These are phyloP conservation scores for Exophiala bonariae DNA, from an alignment of 2,329 filamentous ascomycete species.

Conservation along the genomic window DNA sequence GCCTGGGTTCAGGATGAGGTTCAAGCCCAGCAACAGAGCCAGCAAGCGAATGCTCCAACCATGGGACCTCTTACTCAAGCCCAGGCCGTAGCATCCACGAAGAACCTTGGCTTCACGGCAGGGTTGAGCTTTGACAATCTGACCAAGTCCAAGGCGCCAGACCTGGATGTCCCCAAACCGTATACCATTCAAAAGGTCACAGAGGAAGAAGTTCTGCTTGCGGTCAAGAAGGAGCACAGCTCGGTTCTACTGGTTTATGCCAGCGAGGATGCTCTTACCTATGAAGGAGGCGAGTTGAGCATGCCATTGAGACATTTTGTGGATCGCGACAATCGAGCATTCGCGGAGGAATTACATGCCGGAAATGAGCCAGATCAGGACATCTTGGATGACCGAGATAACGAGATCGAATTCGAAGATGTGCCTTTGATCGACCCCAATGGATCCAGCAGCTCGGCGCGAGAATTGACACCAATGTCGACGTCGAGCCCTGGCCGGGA, in stretches of 20 bases:
- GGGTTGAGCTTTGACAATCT: not conserved
- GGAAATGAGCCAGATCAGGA: conserved; percentile 13
- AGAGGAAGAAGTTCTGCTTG: conserved; percentile 55
- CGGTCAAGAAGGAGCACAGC: conserved; percentile 53
- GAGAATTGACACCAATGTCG: conserved; percentile 28
- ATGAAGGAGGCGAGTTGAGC: conserved; percentile 31
- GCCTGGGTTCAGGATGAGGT: conserved; percentile 20
- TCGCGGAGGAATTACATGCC: conserved; percentile 31
- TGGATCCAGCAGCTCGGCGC: conserved; percentile 19
- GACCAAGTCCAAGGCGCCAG: not conserved
- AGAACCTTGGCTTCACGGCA: conserved; percentile 7
- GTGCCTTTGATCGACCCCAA: conserved; percentile 24
- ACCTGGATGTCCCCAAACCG: conserved; percentile 34
- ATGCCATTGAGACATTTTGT: conserved; percentile 43
- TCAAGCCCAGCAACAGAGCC: not conserved
- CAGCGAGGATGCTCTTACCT: conserved; percentile 47
- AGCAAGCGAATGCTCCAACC: conserved; percentile 5
- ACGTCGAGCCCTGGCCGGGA: conserved; percentile 23
- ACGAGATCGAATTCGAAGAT: conserved; percentile 22
- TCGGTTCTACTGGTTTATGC: conserved; percentile 61
- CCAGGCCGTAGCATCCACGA: conserved; percentile 16
- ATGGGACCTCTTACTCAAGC: conserved; percentile 20
- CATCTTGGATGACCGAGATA: conserved; percentile 5
- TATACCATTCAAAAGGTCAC: conserved; percentile 45
- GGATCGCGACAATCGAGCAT: conserved; percentile 48